A percentile compares a stretch with the other conserved stretches of the same genome.
Conservation (phyloP, 768 basidiomycete species). For the Auricularia sp. region DNA sequence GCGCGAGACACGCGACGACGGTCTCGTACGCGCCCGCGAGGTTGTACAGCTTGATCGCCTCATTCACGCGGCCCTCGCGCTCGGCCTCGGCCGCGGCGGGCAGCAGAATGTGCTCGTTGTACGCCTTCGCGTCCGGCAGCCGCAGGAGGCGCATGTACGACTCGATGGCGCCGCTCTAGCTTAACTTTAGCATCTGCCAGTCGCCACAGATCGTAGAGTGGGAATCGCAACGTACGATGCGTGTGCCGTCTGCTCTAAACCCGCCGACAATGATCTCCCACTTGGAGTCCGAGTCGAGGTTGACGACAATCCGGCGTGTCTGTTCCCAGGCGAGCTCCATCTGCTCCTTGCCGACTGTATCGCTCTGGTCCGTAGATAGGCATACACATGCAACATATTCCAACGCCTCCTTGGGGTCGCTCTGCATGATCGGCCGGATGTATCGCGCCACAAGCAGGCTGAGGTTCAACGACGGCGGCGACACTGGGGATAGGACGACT, state of each 20-base stretch:
- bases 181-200: too few relatives aligned
- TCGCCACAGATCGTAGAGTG: not conserved
- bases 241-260: constrained; percentile 79
- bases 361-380: constrained; percentile 61
- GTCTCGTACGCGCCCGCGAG: constrained; percentile 84
- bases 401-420: constrained; percentile 87
- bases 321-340: constrained; percentile 74
- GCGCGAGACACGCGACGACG: constrained; percentile 79
- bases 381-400: constrained; percentile 90
- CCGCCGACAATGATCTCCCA: constrained; percentile 97
- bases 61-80: constrained; percentile 72
- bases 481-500: constrained; percentile 65
- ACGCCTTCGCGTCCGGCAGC: constrained; percentile 52
- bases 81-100: constrained; percentile 75
- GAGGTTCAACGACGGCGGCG: constrained; percentile 65
- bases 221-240: constrained; percentile 50
- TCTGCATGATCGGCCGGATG: constrained; percentile 81
- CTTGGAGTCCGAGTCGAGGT: constrained; percentile 64
- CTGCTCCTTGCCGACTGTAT: constrained; percentile 73
- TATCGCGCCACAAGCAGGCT: constrained; percentile 87
- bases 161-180: constrained; percentile 80
- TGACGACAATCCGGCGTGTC: constrained; percentile 64
- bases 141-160: constrained; percentile 69
- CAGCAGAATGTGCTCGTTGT: constrained; percentile 73
- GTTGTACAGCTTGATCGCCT: constrained; percentile 93